Evolutionary conservation across 108 stramenopile species (phyloP).

Genomic region (Cyclotella atomus): DNA sequence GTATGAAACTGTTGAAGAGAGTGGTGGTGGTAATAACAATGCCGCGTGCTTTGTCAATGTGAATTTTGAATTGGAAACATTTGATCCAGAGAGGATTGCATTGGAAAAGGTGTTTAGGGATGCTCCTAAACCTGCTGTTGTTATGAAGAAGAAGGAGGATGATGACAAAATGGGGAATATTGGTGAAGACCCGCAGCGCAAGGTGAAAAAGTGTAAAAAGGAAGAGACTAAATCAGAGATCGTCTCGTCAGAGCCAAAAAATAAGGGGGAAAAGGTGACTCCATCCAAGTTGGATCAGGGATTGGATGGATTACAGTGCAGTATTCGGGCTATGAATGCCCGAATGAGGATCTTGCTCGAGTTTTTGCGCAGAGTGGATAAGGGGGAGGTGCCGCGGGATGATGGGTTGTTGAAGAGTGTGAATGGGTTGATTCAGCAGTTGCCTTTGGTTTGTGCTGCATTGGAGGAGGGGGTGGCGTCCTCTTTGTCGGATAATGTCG

Average conservation of each 20-base stretch:
- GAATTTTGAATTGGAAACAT: constrained; percentile 68
- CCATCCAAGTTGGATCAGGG: constrained; percentile 46
- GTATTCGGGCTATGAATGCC: constrained; percentile 61
- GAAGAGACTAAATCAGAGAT: neutral
- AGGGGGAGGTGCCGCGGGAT: constrained; percentile 27
- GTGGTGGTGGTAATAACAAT: too few species aligned
- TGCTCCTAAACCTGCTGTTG: constrained; percentile 26
- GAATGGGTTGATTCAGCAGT: constrained; percentile 44
- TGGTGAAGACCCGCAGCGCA: too few species aligned
- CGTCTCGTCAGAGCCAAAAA: too few species aligned
- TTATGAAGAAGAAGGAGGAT: neutral
- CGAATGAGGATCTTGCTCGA: constrained; percentile 60
- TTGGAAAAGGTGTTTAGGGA: constrained; percentile 77
- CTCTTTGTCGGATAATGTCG: neutral
- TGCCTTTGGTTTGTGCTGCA: constrained; percentile 41
- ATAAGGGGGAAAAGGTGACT: constrained; percentile 9
- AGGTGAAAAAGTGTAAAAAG: constrained; percentile 11
- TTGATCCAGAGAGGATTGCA: constrained; percentile 78
- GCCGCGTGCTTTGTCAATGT: constrained; percentile 68
- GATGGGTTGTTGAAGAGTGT: constrained; percentile 47
- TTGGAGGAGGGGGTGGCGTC: constrained; percentile 21
- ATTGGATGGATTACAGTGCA: constrained; percentile 35
- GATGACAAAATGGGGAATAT: too few species aligned
- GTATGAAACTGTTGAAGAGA: constrained; percentile 46
- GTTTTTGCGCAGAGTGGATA: constrained; percentile 50